phyloP scores from a whole-genome alignment of 2,329 filamentous ascomycete genomes.

The Colletotrichum sp. region DNA sequence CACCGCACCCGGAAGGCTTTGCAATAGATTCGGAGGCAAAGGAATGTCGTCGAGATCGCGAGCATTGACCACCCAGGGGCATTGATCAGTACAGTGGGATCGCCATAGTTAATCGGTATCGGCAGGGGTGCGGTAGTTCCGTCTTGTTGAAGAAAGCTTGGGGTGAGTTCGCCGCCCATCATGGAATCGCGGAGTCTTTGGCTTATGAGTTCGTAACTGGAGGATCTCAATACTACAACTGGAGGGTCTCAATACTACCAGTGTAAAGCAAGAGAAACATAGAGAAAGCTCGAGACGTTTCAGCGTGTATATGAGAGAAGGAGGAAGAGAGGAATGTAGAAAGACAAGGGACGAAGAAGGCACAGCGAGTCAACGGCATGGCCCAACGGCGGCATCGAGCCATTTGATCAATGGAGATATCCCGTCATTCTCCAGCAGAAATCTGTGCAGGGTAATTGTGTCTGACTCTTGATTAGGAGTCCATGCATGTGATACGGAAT shows the following conservation, averaged over 20 bases:
- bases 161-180: neutral
- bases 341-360: neutral
- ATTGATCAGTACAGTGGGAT: neutral
- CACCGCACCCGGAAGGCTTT: neutral
- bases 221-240: neutral
- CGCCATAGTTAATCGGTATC: neutral
- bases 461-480: neutral
- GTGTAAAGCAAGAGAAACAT: neutral
- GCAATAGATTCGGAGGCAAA: neutral
- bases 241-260: neutral
- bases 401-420: neutral
- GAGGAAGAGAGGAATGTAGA: neutral
- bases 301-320: neutral
- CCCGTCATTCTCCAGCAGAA: neutral
- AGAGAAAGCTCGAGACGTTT: neutral
- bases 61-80: neutral
- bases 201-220: accelerated
- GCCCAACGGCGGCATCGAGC: neutral
- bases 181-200: neutral
- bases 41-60: neutral
- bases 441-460: neutral
- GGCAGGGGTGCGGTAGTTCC: neutral
- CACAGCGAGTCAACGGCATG: neutral
- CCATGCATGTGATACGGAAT: neutral
- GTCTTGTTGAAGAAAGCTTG: neutral